phyloP scores from a whole-genome alignment of 371 early-diverging fungal genomes.

The Rhizomucor miehei region DNA sequence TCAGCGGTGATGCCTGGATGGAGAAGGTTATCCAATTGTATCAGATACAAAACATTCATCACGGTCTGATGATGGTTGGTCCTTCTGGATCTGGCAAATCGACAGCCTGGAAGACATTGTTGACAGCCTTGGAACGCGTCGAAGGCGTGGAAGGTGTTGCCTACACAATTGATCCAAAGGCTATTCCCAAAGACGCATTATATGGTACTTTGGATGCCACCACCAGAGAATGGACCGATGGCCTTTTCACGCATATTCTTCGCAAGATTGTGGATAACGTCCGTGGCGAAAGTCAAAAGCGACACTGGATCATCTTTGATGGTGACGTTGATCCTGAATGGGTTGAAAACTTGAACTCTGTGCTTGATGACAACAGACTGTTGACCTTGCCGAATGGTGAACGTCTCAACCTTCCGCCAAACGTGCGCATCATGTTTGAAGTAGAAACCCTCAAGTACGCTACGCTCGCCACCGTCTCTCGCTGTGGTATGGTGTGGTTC shows the following conservation, averaged over 20 bases:
- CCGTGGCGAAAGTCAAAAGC: conserved; percentile 90
- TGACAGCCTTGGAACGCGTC: conserved; percentile 85
- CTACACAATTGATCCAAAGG: conserved; percentile 98
- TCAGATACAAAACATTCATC: conserved; percentile 96
- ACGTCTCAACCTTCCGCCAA: conserved; percentile 91
- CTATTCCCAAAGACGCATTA: conserved; percentile 93
- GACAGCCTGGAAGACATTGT: conserved; percentile 86
- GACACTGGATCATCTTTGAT: conserved; percentile 99
- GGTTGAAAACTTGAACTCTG: conserved; percentile 99
- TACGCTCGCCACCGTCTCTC: conserved; percentile 97
- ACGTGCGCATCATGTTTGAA: conserved; percentile 99
- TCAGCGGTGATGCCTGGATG: conserved; percentile 84
- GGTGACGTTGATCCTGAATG: conserved; percentile 99
- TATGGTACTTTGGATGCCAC: conserved; percentile 96
- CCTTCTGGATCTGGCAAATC: conserved; percentile 97
- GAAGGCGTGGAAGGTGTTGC: conserved; percentile 89
- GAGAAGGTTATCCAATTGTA: conserved; percentile 97
- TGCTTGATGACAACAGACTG: conserved; percentile 96
- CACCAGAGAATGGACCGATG: conserved; percentile 99
- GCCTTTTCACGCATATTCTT: conserved; percentile 95
- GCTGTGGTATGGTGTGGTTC: conserved; percentile 99
- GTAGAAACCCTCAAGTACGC: conserved; percentile 97
- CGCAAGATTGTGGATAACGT: conserved; percentile 97
- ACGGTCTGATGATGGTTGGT: conserved; percentile 99
- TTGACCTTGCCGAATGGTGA: conserved; percentile 99